Percentiles rank a stretch among this genome's conserved stretches.
Evolutionary conservation across 805 yeast species (phyloP).

Genomic region (Yarrowia sp.): DNA sequence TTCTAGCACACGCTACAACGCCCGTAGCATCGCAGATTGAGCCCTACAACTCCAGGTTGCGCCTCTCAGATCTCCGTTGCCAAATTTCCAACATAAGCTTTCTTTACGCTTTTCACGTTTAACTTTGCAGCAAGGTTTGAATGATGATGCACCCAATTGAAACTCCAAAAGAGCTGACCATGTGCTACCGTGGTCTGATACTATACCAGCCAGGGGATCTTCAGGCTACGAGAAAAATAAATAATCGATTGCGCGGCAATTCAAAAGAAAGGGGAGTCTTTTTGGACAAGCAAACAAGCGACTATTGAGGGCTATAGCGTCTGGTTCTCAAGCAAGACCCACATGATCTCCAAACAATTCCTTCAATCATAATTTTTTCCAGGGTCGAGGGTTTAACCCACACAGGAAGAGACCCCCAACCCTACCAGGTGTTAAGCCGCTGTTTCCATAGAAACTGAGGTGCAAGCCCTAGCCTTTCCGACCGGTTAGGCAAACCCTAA

Average conservation of each 20-base stretch:
- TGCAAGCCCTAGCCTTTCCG: not conserved
- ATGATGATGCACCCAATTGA: not conserved
- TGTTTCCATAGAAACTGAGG: no score
- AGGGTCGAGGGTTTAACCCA: not conserved
- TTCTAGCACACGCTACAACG: no score
- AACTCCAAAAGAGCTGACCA: not conserved
- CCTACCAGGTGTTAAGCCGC: no score
- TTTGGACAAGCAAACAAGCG: no score
- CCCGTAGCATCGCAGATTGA: no score
- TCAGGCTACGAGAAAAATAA: not conserved
- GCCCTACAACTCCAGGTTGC: no score
- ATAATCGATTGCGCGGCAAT: not conserved
- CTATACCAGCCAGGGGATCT: no score
- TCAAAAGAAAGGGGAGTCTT: not conserved
- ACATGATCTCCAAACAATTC: not conserved
- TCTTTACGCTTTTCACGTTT: not conserved
- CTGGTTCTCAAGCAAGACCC: not conserved
- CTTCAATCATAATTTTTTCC: not conserved
- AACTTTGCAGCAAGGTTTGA: not conserved
- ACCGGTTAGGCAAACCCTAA: no score
- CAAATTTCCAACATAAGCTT: conserved; percentile 1
- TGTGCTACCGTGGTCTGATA: no score
- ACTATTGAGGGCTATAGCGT: no score
- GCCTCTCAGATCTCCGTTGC: not conserved
- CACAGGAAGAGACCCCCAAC: not conserved